Evolutionary conservation across 2,329 filamentous ascomycete species (phyloP).

Genomic region (Microsporum ferrugineum): DNA sequence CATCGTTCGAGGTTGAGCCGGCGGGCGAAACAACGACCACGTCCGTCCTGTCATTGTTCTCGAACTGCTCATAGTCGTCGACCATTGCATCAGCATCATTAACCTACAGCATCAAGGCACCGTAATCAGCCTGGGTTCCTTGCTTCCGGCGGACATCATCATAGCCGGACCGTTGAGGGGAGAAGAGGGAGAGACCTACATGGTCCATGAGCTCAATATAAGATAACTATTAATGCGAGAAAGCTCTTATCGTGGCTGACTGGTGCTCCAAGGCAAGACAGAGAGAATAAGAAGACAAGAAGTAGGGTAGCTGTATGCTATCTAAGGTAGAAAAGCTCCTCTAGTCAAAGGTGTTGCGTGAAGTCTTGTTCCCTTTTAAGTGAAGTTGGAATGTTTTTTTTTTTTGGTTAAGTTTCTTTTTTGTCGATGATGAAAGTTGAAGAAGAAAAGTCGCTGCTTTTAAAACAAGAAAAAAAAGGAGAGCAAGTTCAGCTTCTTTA

Average conservation of each 20-base stretch:
- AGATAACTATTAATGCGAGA: neutral
- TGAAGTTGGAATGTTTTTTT: neutral
- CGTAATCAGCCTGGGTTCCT: slow-evolving; percentile 14
- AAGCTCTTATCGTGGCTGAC: neutral
- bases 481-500: neutral
- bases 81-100: slow-evolving; percentile 51
- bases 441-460: neutral
- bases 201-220: slow-evolving; percentile 10
- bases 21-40: slow-evolving; percentile 52
- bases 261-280: neutral
- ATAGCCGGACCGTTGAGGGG: neutral
- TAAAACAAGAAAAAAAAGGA: neutral
- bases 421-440: neutral
- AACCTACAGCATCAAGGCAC: slow-evolving; percentile 32
- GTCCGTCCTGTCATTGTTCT: slow-evolving; percentile 49
- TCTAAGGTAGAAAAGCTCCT: neutral
- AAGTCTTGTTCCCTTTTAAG: neutral
- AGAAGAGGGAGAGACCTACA: slow-evolving; percentile 6
- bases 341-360: neutral
- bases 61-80: slow-evolving; percentile 44
- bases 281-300: neutral
- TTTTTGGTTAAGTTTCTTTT: neutral
- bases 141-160: neutral
- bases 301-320: neutral
- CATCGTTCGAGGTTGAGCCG: slow-evolving; percentile 43